phyloP scores from a whole-genome alignment of 495 filamentous ascomycete species.

The Penicillium malachiteum region DNA sequence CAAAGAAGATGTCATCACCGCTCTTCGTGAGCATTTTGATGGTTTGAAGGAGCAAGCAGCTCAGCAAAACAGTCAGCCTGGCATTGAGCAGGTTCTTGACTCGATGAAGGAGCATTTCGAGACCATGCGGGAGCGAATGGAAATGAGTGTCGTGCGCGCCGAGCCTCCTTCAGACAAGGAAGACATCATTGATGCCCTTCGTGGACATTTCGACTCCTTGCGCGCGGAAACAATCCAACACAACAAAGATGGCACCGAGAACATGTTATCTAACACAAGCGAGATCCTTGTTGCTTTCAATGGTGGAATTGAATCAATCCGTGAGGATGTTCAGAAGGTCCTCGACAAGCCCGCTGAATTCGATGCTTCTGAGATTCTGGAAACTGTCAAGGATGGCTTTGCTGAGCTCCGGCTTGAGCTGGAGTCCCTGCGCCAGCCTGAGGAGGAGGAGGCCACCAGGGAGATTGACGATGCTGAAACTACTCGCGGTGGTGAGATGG shows the following conservation, averaged over 20 bases:
- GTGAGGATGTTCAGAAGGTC: slow-evolving; percentile 72
- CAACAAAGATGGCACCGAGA: slow-evolving; percentile 55
- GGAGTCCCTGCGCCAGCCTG: slow-evolving; percentile 63
- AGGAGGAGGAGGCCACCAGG: slow-evolving; percentile 17
- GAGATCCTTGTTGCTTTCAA: slow-evolving; percentile 81
- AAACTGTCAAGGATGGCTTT: slow-evolving; percentile 78
- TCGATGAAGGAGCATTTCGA: slow-evolving; percentile 73
- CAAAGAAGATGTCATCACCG: slow-evolving; percentile 61
- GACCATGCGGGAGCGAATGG: slow-evolving; percentile 60
- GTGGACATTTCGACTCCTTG: slow-evolving; percentile 65
- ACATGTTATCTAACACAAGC: slow-evolving; percentile 58
- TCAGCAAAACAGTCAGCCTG: slow-evolving; percentile 8
- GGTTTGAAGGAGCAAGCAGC: slow-evolving; percentile 32
- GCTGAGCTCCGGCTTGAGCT: slow-evolving; percentile 72
- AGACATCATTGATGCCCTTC: slow-evolving; percentile 67
- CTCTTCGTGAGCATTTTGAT: slow-evolving; percentile 67
- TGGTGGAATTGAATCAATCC: slow-evolving; percentile 74
- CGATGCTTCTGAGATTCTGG: slow-evolving; percentile 81
- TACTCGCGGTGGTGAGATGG: slow-evolving; percentile 51
- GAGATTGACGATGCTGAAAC: slow-evolving; percentile 39
- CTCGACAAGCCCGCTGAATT: slow-evolving; percentile 75
- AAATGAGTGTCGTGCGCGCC: slow-evolving; percentile 38
- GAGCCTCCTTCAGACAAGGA: slow-evolving; percentile 30
- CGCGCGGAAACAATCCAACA: slow-evolving; percentile 55
- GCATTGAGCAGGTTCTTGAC: slow-evolving; percentile 31